Evolutionary conservation across 1,139 yeast genomes (phyloP).

Genomic region (Pichia cactophila): DNA sequence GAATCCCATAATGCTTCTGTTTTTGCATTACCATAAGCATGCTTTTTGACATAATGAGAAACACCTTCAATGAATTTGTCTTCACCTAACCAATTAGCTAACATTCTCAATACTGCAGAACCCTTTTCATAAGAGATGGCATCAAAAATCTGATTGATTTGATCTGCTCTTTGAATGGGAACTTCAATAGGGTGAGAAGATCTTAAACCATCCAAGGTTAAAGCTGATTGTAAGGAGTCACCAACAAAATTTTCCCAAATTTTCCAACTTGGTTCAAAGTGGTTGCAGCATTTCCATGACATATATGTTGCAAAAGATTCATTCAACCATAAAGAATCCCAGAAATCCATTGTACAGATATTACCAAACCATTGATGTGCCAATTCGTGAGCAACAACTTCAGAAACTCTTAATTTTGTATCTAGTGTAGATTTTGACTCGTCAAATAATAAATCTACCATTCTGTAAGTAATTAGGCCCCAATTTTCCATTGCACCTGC

Average conservation of each 20-base stretch:
- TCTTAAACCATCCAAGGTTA: constrained; percentile 46
- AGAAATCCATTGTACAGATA: constrained; percentile 56
- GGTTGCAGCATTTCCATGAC: constrained; percentile 46
- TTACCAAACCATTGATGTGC: constrained; percentile 65
- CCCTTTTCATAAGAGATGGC: constrained; percentile 52
- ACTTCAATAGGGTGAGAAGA: constrained; percentile 57
- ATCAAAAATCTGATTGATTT: constrained; percentile 52
- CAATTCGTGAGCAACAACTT: constrained; percentile 53
- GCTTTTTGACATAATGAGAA: constrained; percentile 42
- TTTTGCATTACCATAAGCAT: constrained; percentile 45
- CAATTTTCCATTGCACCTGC: constrained; percentile 62
- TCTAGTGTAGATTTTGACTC: constrained; percentile 39
- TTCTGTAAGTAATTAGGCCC: constrained; percentile 52
- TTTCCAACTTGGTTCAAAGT: constrained; percentile 51
- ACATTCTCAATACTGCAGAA: constrained; percentile 47
- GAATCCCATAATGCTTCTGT: constrained; percentile 48
- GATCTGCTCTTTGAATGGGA: constrained; percentile 48
- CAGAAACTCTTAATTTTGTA: constrained; percentile 46
- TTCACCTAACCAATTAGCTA: constrained; percentile 47
- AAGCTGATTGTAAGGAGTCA: constrained; percentile 46
- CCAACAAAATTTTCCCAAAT: constrained; percentile 51
- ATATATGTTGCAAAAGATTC: constrained; percentile 61
- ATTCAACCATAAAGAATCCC: constrained; percentile 59
- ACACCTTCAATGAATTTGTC: constrained; percentile 49
- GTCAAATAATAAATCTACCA: constrained; percentile 45